Evolutionary conservation across 2,329 filamentous ascomycete species (phyloP), one percentile per base, ranked within the genome.

Genomic region (Karstenula rhodostoma): DNA sequence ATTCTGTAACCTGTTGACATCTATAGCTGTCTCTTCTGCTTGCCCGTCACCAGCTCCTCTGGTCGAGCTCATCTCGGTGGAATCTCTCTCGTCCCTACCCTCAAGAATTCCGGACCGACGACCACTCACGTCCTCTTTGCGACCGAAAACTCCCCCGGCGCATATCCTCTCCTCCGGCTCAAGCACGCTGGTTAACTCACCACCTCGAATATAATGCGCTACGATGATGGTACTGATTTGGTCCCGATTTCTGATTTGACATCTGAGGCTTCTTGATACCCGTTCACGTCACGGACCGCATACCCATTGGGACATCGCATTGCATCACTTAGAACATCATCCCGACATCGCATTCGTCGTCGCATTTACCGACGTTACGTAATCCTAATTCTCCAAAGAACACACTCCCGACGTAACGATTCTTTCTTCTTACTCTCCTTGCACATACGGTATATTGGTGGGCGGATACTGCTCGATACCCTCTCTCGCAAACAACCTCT

Each of bases 211-310:
- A 51, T 76, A 71, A 76, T 61, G 73, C 71, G 71, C 71, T 64
- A 75, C 68, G 73, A 75, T 71, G 64, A 73, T 71, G 69, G 67
- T 61, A 57, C 9, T 62, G 65, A 63, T 68, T 68, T 69, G 43
- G 47, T 61, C 50, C 56, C 52, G 56, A 65, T 70, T 69, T 63
- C 60, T 56, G 58, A 60, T 67, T 58, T 65, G 49, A 64, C 57
- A 62, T 67, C 58, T 60, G 63, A 66, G 67, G 63, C 58, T 63
- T 64, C 59, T 67, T 71, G 68, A 71, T 73, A 70, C 63, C 69
- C 64, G 62, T 63, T 64, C 63, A 68, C 64, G 62, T 63, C 63
- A 58, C 61, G 65, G 64, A 65, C 59, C 59, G 60, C 58, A 60
- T 65, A 54, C 52, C 46, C 51, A 53, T 51, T 59, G 56, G 61